Evolutionary conservation across 1,284 basidiomycete genomes (phyloP), one percentile per base, ranked within the genome.

Genomic region (Lignosus rhinocerotis): DNA sequence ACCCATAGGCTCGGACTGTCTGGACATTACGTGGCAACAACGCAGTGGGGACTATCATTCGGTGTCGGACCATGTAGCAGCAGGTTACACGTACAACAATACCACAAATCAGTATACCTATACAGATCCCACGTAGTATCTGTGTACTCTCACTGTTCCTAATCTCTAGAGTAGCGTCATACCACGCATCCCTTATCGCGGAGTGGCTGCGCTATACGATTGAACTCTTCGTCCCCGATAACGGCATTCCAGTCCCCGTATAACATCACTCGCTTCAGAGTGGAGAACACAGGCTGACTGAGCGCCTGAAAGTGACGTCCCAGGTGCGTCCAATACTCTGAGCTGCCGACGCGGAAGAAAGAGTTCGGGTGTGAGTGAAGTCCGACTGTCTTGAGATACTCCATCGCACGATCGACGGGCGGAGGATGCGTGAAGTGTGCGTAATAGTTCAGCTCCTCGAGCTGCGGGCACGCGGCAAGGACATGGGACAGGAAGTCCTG

Each of bases 391-490:
- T 68, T 66, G 44, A 87, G 65, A 17, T 73, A 71, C 3, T 67
- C 41, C 14, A 57, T 46, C 21, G 79, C 76, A 8, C 72, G 63
- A 19, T 67, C 60, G 1, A 80, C 80, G 25, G 82, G 84, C 66
- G 81, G 77, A 41, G 83, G 52, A 66, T 80, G 59, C 1, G 83
- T 83, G 73, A 84, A 86, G 68, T 81, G 77, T 43, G 84, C 53
- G 67, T 80, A 80, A 67, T 84, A 87, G 69, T 86, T 81, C 64
- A 89, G 69, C 61, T 79, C 74, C 58, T 75, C 73, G 36, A 87
- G 74, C 42, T 71, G 73, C 0, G 78, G 72, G 65, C 84, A 86
- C 11, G 69, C 66, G 14, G 69, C 70, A 49, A 88, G 70, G 65
- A 85, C 77, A 19, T 70, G 58, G 3, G 78, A 67, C 56, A 86